phyloP scores from a whole-genome alignment of 805 yeast species.

The Candida khao-thaluensis region DNA sequence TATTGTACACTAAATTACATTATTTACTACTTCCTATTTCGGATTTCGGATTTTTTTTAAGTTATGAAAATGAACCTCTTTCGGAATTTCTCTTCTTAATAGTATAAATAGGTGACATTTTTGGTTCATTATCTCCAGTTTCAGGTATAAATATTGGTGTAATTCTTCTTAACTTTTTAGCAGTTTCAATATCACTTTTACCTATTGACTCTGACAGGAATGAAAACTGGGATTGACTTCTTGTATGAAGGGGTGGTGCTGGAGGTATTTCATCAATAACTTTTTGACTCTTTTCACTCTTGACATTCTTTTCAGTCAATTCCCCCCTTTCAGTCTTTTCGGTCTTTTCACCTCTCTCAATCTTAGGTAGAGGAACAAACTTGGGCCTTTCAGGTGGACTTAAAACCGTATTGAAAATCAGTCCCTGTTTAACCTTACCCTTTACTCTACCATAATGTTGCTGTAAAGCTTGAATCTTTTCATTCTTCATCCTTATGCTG shows the following conservation, averaged over 20 bases:
- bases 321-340: no score
- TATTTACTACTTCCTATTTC: no score
- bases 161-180: slow-evolving; percentile 32
- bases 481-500: slow-evolving; percentile 32
- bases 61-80: no score
- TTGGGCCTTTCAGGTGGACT: slow-evolving; percentile 17
- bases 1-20: no score
- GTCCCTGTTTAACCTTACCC: neutral
- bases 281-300: neutral
- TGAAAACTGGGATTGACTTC: neutral
- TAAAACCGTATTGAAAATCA: slow-evolving; percentile 8
- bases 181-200: slow-evolving; percentile 26
- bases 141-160: slow-evolving; percentile 39
- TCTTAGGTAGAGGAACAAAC: slow-evolving; percentile 5
- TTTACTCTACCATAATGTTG: slow-evolving; percentile 29
- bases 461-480: slow-evolving; percentile 34
- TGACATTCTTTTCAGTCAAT: no score
- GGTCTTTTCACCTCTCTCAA: neutral
- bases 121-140: slow-evolving; percentile 21
- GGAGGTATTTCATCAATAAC: slow-evolving; percentile 6
- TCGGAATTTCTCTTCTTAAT: slow-evolving; percentile 32
- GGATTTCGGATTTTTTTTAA: no score
- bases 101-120: slow-evolving; percentile 30
- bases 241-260: slow-evolving; percentile 5
- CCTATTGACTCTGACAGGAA: slow-evolving; percentile 1